Evolutionary conservation across 164 flowering plant genomes (phyloP).

Genomic region (Stephania japonica): DNA sequence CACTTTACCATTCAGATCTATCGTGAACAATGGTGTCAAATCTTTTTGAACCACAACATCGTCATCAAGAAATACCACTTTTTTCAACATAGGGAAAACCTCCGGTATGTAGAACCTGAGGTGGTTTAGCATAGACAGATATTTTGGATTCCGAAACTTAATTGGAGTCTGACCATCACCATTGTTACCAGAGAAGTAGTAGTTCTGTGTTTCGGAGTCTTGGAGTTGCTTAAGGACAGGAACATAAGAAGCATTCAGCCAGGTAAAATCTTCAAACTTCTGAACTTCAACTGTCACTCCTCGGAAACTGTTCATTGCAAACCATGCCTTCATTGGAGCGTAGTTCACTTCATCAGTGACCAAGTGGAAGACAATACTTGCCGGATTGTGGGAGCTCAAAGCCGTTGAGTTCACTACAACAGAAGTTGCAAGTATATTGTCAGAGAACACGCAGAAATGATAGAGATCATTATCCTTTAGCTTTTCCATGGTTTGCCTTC

Average conservation of each 20-base stretch:
- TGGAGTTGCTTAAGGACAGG: constrained; percentile 88
- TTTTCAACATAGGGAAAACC: constrained; percentile 62
- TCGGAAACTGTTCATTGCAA: constrained; percentile 45
- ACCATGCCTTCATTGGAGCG: constrained; percentile 89
- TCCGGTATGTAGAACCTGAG: constrained; percentile 84
- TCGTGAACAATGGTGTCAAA: constrained; percentile 48
- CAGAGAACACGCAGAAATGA: constrained; percentile 82
- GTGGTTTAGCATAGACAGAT: constrained; percentile 86
- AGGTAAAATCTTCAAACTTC: constrained; percentile 67
- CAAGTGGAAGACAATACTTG: constrained; percentile 62
- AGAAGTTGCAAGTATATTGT: constrained; percentile 79
- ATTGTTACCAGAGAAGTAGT: constrained; percentile 63
- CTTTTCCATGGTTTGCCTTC: constrained; percentile 23
- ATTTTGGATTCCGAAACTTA: constrained; percentile 82
- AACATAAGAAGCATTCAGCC: constrained; percentile 90
- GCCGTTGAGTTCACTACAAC: constrained; percentile 84
- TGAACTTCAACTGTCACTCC: constrained; percentile 76
- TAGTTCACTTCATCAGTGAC: constrained; percentile 81
- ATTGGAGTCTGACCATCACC: constrained; percentile 56
- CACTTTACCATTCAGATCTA: constrained; percentile 71
- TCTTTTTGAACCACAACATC: constrained; percentile 91
- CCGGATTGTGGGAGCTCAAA: constrained; percentile 49
- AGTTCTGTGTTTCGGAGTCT: constrained; percentile 65
- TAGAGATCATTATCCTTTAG: constrained; percentile 51
- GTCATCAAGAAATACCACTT: constrained; percentile 79